phyloP scores from a whole-genome alignment of 768 basidiomycete species.

The Boletus vermiculosoides region DNA sequence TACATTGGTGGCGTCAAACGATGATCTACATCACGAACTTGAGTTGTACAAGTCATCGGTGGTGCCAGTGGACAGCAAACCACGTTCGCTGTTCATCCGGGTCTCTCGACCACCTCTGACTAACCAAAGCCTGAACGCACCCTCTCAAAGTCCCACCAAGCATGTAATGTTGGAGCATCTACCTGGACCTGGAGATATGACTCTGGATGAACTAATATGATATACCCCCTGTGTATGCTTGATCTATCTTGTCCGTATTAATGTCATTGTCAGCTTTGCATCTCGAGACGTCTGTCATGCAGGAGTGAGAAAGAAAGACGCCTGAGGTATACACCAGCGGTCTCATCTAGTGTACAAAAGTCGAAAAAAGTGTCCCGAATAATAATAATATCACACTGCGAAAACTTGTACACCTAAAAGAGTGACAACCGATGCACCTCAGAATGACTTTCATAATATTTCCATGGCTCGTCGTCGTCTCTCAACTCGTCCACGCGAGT shows the following conservation, averaged over 20 bases:
- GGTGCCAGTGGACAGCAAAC: slow-evolving; percentile 48
- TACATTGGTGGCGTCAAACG: slow-evolving; percentile 40
- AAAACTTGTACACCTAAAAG: background rate
- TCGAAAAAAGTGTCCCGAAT: background rate
- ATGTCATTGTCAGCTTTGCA: slow-evolving; percentile 3
- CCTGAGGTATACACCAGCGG: background rate
- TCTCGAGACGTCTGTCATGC: background rate
- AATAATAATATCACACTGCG: background rate
- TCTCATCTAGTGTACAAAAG: background rate
- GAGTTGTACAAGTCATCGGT: slow-evolving; percentile 60
- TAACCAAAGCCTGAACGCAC: slow-evolving; percentile 40
- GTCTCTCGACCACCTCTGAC: slow-evolving; percentile 49
- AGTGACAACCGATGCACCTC: slow-evolving; percentile 16
- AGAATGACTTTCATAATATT: slow-evolving; percentile 20
- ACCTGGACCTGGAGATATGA: slow-evolving; percentile 48
- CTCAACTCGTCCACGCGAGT: slow-evolving; percentile 27
- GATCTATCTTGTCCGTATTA: slow-evolving; percentile 17
- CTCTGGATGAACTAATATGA: slow-evolving; percentile 46
- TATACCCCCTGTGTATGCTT: slow-evolving; percentile 3
- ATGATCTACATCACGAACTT: slow-evolving; percentile 52
- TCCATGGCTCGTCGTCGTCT: slow-evolving; percentile 34
- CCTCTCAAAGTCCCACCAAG: slow-evolving; percentile 13
- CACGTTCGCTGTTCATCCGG: slow-evolving; percentile 48
- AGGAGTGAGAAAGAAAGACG: background rate
- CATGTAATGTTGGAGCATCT: slow-evolving; percentile 32